A percentile compares a stretch with the other conserved stretches of the same genome.
Conservation (phyloP, 2,329 filamentous ascomycete species). For the Penicillium sp. region DNA sequence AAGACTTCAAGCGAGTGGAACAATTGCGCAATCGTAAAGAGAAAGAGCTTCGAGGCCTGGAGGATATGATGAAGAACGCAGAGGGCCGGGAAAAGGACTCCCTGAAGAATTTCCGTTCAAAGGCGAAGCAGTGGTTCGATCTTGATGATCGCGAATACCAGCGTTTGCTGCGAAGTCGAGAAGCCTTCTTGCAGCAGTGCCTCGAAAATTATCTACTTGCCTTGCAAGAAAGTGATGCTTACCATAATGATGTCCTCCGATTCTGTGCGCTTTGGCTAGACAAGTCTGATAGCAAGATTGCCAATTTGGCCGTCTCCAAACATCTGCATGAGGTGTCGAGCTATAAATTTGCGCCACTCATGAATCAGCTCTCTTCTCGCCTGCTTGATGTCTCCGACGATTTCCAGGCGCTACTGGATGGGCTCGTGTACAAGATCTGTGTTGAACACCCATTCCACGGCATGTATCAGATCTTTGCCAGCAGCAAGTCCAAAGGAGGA, state of each 20-base stretch:
- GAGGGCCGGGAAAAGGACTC: conserved; percentile 55
- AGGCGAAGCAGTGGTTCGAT: conserved; percentile 85
- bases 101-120: conserved; percentile 63
- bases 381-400: conserved; percentile 66
- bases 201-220: conserved; percentile 91
- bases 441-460: conserved; percentile 93
- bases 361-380: conserved; percentile 96
- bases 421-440: conserved; percentile 79
- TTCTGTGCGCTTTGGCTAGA: conserved; percentile 96
- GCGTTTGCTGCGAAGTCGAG: conserved; percentile 71
- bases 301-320: conserved; percentile 73
- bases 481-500: conserved; percentile 64
- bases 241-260: conserved; percentile 85
- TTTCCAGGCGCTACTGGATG: conserved; percentile 76
- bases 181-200: conserved; percentile 82
- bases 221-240: conserved; percentile 78
- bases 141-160: conserved; percentile 86
- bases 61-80: conserved; percentile 55
- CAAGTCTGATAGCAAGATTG: conserved; percentile 70
- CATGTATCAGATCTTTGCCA: conserved; percentile 94
- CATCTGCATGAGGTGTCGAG: conserved; percentile 76
- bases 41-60: conserved; percentile 74
- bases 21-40: conserved; percentile 77
- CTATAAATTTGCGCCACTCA: conserved; percentile 85
- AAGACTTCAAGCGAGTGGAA: conserved; percentile 79